Evolutionary conservation across 2,329 filamentous ascomycete species (phyloP).

Genomic region (Elsinoe batatas): DNA sequence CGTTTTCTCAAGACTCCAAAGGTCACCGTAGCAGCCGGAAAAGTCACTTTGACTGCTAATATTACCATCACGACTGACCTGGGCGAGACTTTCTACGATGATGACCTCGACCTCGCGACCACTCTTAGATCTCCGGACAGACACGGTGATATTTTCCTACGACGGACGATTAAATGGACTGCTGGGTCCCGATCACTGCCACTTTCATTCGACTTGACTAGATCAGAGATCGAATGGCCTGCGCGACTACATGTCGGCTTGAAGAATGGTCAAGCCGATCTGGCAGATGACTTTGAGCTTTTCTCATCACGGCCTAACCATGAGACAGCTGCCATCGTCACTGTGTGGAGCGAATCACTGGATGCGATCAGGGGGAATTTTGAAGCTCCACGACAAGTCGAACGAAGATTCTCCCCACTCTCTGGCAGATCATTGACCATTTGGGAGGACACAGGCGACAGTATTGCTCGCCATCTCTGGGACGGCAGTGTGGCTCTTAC

Average conservation of each 20-base stretch:
- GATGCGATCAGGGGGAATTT: conserved; percentile 28
- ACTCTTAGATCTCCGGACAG: conserved; percentile 26
- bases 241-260: conserved; percentile 33
- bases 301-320: neutral
- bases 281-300: conserved; percentile 22
- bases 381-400: conserved; percentile 43
- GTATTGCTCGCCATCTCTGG: conserved; percentile 64
- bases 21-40: conserved; percentile 31
- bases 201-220: conserved; percentile 33
- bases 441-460: conserved; percentile 63
- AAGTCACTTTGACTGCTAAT: conserved; percentile 39
- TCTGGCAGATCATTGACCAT: conserved; percentile 38
- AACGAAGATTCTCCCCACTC: conserved; percentile 43
- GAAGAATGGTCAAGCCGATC: conserved; percentile 22
- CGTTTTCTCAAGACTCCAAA: conserved; percentile 58
- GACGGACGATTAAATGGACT: conserved; percentile 36
- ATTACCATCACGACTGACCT: conserved; percentile 61
- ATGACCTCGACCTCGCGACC: conserved; percentile 35
- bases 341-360: conserved; percentile 46
- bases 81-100: conserved; percentile 53
- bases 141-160: conserved; percentile 32
- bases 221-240: conserved; percentile 30
- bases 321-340: conserved; percentile 39
- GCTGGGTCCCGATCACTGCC: conserved; percentile 35
- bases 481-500: conserved; percentile 52